Evolutionary conservation across 805 yeast genomes (phyloP), one percentile per base, ranked within the genome.

Genomic region (Candida maesae): DNA sequence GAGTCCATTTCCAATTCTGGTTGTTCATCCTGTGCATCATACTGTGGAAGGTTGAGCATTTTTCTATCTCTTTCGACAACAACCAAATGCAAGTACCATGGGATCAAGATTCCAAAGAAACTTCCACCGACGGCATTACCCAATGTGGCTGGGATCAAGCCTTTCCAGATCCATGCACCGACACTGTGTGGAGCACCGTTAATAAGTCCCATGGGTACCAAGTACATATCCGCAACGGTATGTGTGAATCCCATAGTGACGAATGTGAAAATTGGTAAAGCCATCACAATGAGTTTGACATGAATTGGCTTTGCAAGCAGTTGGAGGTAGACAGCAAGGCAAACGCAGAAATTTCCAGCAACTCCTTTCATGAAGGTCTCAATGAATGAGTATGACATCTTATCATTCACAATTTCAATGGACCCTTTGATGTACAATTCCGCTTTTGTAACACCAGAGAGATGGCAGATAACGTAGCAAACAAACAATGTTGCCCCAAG

Each of bases 121-220:
- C 73, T 56, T 0, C 95, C 95, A n/a, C 95, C 95, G 23, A 86
- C 69, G 1, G 81, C 74, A 56, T 86, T 86, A 0, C 95, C 95
- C 12, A 86, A 50, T 1, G 79, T 70, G 0, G 81, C 87, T 1
- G 95, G 86, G 9, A 86, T 63, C 51, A 84, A 64, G 1, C 81
- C 63, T 56, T 79, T 84, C 95, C 93, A 85, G 10, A 82, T 77
- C 43, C 78, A 81, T 9, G 64, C 60, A 0, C 80, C 84, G 27
- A 83, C 86, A 0, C 81, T 66, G 8, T 80, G 65, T 2, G 76
- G 71, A 1, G 86, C 84, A 13, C 81, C 76, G 59, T 82, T 83
- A 35, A 84, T 68, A 56, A 84, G 61, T 0, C 86, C 95, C 47
- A 78, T 74, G 8, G 81, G 77, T 5, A 81, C 57, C 39, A 83